A percentile compares a stretch with the other conserved stretches of the same genome.
Conservation (phyloP, 257 asterid species). For the Nicotiana paniculata region DNA sequence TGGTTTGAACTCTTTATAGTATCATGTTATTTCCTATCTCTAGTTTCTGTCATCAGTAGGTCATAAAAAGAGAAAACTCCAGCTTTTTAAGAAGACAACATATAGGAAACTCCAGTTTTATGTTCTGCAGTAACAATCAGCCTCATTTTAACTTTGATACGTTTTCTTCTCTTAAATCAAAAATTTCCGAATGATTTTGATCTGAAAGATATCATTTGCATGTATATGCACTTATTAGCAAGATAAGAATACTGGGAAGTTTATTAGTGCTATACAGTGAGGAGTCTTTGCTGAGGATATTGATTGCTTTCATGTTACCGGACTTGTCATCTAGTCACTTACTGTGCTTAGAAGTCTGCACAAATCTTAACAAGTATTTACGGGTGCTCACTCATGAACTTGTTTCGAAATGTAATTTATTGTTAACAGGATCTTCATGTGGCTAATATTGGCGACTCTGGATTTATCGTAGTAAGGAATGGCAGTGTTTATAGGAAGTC, state of each 20-base stretch:
- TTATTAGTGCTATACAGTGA: neutral
- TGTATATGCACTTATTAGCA: neutral
- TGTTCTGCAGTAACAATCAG: neutral
- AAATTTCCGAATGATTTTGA: neutral
- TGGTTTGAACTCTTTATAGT: neutral
- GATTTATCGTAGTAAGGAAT: constrained; percentile 57
- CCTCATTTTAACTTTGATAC: neutral
- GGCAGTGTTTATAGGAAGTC: constrained; percentile 52
- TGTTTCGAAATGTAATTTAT: neutral
- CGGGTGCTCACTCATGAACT: neutral
- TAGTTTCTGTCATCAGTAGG: neutral
- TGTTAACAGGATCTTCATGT: constrained; percentile 57
- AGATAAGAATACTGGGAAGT: neutral
- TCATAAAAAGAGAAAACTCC: neutral
- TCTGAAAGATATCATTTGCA: neutral
- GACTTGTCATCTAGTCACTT: neutral
- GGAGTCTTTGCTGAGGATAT: neutral
- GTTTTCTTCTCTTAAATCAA: neutral
- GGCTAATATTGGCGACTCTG: constrained; percentile 85
- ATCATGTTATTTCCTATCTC: neutral
- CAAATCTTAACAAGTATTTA: neutral
- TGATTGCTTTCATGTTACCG: neutral
- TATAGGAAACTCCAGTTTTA: neutral
- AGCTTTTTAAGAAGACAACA: neutral
- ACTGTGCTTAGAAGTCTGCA: neutral